Percentiles rank a stretch among this genome's conserved stretches.
These are phyloP conservation scores for Dactylonectria macrodidyma DNA, from an alignment of 2,329 filamentous ascomycete genomes.

Conservation along the genomic window DNA sequence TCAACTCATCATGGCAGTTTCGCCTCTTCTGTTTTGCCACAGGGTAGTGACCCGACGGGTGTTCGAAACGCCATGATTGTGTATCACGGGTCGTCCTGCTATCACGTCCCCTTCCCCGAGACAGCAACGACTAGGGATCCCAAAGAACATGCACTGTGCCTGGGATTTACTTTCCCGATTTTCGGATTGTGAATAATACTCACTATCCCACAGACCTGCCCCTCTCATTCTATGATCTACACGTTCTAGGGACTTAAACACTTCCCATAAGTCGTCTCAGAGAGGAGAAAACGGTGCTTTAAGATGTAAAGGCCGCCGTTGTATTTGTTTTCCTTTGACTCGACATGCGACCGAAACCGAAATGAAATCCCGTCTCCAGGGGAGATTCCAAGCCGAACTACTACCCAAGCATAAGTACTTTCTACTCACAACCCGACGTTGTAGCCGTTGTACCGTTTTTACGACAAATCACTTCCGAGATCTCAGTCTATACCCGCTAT, in stretches of 20 bases:
- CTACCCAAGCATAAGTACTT: not conserved
- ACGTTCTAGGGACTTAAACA: not conserved
- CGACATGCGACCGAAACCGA: not conserved
- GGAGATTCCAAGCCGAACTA: not conserved
- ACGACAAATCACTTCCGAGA: slow-evolving; percentile 22
- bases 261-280: too few species aligned
- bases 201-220: not conserved
- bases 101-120: not conserved
- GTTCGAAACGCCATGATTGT: slow-evolving; percentile 2
- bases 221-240: too few species aligned
- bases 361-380: not conserved
- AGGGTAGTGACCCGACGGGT: not conserved
- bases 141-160: not conserved
- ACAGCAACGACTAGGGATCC: not conserved
- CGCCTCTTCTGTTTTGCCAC: not conserved
- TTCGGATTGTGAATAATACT: not conserved
- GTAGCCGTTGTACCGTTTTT: slow-evolving; percentile 9
- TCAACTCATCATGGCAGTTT: not conserved
- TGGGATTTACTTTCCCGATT: not conserved
- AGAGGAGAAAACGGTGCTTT: not conserved
- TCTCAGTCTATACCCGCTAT: slow-evolving; percentile 21
- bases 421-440: slow-evolving; percentile 24
- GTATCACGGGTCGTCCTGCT: not conserved
- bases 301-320: not conserved
- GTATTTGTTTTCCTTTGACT: not conserved